Percentiles rank a stretch among this genome's conserved stretches.
These are phyloP conservation scores for Helicostylum pulchrum DNA, from an alignment of 192 early-diverging fungal species.

Conservation along the genomic window DNA sequence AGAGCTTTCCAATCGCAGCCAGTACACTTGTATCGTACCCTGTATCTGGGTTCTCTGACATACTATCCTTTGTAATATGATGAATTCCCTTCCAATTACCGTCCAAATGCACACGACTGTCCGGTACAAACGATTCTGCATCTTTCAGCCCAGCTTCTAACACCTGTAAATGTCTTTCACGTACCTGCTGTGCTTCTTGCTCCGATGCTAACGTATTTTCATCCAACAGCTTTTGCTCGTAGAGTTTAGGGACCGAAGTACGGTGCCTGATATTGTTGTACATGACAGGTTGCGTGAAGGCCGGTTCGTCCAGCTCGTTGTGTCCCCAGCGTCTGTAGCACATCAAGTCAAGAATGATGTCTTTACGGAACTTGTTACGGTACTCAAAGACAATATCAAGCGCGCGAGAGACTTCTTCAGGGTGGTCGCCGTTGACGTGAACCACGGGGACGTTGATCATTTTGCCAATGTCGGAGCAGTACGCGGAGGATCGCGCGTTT, in stretches of 20 bases:
- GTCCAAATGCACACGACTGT: constrained; percentile 55
- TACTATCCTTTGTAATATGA: constrained; percentile 43
- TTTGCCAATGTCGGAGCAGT: constrained; percentile 93
- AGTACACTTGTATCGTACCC: constrained; percentile 65
- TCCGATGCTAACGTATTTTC: constrained; percentile 43
- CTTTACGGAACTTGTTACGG: constrained; percentile 91
- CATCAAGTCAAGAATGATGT: constrained; percentile 93
- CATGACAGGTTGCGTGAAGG: constrained; percentile 96
- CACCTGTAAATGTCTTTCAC: constrained; percentile 53
- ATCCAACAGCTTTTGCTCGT: constrained; percentile 73
- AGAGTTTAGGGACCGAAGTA: constrained; percentile 79
- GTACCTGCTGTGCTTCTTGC: constrained; percentile 50
- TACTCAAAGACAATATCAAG: constrained; percentile 85
- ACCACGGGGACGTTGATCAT: constrained; percentile 95
- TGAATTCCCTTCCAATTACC: constrained; percentile 81
- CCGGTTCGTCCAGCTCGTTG: constrained; percentile 97
- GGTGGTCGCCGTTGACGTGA: constrained; percentile 94
- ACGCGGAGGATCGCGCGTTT: constrained; percentile 88
- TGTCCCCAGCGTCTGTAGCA: constrained; percentile 97
- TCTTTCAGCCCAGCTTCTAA: constrained; percentile 61
- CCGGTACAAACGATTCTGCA: constrained; percentile 58
- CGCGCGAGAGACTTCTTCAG: constrained; percentile 89
- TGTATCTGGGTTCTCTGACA: constrained; percentile 32
- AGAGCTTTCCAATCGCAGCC: constrained; percentile 68
- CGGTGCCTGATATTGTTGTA: constrained; percentile 89